Percentiles rank a stretch among this genome's conserved stretches.
These are phyloP conservation scores for Chaetomium strumarium DNA, from an alignment of 2,329 filamentous ascomycete species.

Conservation along the genomic window DNA sequence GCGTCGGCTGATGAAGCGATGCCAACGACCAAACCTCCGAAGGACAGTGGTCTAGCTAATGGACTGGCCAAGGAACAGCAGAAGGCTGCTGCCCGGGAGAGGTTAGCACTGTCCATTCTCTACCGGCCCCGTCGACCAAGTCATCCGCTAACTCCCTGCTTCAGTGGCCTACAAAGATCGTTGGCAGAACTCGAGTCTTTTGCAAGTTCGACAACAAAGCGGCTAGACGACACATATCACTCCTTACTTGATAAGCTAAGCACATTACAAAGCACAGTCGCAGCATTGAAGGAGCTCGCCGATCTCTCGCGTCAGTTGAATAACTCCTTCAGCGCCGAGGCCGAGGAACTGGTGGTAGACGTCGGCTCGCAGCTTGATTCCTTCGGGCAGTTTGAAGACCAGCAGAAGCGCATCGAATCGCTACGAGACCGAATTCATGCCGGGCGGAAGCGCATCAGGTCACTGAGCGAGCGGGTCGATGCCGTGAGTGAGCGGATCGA, in stretches of 20 bases:
- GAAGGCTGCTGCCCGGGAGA: conserved; percentile 34
- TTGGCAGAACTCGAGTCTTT: conserved; percentile 51
- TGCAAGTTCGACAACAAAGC: conserved; percentile 56
- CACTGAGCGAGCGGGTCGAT: conserved; percentile 58
- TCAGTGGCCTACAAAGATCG: conserved; percentile 47
- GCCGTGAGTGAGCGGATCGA: conserved; percentile 59
- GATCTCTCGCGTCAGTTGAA: conserved; percentile 53
- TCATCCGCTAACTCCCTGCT: conserved; percentile 5
- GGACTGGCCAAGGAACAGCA: conserved; percentile 38
- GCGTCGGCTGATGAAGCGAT: conserved; percentile 22
- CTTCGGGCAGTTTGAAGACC: conserved; percentile 57
- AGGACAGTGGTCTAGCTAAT: conserved; percentile 36
- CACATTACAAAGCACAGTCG: conserved; percentile 57
- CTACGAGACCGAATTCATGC: conserved; percentile 56
- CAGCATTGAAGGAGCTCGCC: conserved; percentile 61
- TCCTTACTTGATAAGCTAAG: conserved; percentile 64
- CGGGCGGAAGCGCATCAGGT: conserved; percentile 54
- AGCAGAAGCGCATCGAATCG: conserved; percentile 56
- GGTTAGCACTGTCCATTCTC: conserved; percentile 29
- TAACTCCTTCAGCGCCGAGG: conserved; percentile 53
- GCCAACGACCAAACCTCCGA: conserved; percentile 17
- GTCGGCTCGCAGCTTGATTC: conserved; percentile 53
- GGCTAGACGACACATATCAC: conserved; percentile 70
- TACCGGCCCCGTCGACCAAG: neutral
- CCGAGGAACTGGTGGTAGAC: conserved; percentile 54